A percentile compares a stretch with the other conserved stretches of the same genome.
Conservation (phyloP, 1,284 basidiomycete species). For the Sanguinoderma infundibulare region DNA sequence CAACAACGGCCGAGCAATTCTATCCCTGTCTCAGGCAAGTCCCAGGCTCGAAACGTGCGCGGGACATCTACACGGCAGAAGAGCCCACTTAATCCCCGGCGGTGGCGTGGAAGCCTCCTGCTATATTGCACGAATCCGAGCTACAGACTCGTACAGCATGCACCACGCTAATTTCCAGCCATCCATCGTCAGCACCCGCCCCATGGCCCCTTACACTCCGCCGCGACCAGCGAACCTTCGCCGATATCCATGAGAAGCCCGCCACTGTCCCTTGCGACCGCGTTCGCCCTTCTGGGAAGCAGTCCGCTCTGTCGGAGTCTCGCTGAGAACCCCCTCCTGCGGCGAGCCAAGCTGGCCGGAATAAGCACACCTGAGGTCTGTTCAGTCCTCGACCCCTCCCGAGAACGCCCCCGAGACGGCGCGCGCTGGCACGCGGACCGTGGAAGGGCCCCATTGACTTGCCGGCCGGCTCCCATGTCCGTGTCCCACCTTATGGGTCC, state of each 20-base stretch:
- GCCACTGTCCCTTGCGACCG: slow-evolving; percentile 22
- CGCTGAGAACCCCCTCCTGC: slow-evolving; percentile 28
- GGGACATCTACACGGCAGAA: slow-evolving; percentile 13
- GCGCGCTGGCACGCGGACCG: slow-evolving; percentile 24
- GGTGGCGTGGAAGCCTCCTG: slow-evolving; percentile 17
- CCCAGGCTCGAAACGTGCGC: slow-evolving; percentile 11
- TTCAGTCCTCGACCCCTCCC: slow-evolving; percentile 23
- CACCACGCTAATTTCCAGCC: slow-evolving; percentile 21
- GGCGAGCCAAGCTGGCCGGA: slow-evolving; percentile 30
- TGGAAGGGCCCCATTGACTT: slow-evolving; percentile 26
- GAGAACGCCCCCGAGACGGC: slow-evolving; percentile 29
- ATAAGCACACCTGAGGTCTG: slow-evolving; percentile 28
- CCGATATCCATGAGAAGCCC: slow-evolving; percentile 23
- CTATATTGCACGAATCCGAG: slow-evolving; percentile 5
- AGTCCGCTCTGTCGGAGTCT: slow-evolving; percentile 21
- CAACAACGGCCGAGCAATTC: slow-evolving; percentile 22
- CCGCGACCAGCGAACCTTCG: slow-evolving; percentile 16
- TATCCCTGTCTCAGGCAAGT: background rate
- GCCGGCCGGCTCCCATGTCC: slow-evolving; percentile 22
- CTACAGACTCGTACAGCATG: slow-evolving; percentile 23
- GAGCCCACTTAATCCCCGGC: slow-evolving; percentile 15
- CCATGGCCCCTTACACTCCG: slow-evolving; percentile 9
- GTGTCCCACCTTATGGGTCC: slow-evolving; percentile 29
- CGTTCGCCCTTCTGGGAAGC: slow-evolving; percentile 21
- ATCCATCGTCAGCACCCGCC: slow-evolving; percentile 11